A percentile compares a stretch with the other conserved stretches of the same genome.
phyloP scores from a whole-genome alignment of 495 filamentous ascomycete species.

The Penicillium soppii region DNA sequence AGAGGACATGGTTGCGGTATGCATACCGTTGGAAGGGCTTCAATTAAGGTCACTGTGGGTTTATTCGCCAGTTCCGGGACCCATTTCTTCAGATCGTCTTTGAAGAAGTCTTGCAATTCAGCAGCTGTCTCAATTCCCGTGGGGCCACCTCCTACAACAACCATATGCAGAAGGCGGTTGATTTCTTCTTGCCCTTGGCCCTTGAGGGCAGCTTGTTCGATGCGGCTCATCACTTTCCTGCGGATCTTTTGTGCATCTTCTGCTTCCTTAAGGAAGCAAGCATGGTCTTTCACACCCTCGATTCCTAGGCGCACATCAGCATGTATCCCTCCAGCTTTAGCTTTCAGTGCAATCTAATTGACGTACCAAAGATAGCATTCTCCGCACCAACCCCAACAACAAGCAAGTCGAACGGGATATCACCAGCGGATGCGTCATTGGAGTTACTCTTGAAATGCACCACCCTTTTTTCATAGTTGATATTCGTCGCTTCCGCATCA shows the following conservation, averaged over 20 bases:
- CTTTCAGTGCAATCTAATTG: conserved; percentile 18
- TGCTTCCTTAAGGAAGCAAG: conserved; percentile 98
- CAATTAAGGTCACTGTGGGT: conserved; percentile 94
- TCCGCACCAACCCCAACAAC: conserved; percentile 96
- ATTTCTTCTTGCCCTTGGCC: conserved; percentile 87
- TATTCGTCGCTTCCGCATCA: conserved; percentile 96
- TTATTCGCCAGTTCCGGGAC: conserved; percentile 90
- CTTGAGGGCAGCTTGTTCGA: conserved; percentile 97
- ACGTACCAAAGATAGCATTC: conserved; percentile 96
- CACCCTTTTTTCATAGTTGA: conserved; percentile 87
- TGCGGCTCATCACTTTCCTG: conserved; percentile 98
- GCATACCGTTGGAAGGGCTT: conserved; percentile 98
- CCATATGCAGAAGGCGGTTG: conserved; percentile 95
- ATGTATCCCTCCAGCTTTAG: background rate
- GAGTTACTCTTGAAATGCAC: conserved; percentile 88
- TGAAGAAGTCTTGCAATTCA: conserved; percentile 97
- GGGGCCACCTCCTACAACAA: conserved; percentile 95
- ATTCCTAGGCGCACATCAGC: conserved; percentile 56
- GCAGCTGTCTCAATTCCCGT: conserved; percentile 98
- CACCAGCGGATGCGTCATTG: conserved; percentile 88
- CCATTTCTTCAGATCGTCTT: conserved; percentile 95
- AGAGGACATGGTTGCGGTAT: no score
- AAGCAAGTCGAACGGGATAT: conserved; percentile 88
- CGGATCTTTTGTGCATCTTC: conserved; percentile 91
- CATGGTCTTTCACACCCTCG: conserved; percentile 88